Evolutionary conservation across 805 yeast genomes (phyloP), one percentile per base, ranked within the genome.

Genomic region (Nakazawaea ernobii): DNA sequence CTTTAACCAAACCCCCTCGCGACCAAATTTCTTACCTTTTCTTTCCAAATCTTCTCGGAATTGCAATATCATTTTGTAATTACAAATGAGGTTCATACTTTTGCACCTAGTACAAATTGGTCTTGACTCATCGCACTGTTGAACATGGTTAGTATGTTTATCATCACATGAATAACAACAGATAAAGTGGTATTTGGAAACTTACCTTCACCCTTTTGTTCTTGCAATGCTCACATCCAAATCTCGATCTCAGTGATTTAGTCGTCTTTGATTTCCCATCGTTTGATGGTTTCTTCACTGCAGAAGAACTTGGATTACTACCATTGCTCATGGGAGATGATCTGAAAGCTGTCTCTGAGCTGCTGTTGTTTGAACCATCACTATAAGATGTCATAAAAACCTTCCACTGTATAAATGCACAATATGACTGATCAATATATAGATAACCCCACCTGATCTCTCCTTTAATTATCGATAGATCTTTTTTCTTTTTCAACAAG

Each of bases 61-160:
- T 39, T 50, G 53, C 39, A 50, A 28, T 9, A 10, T 33, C 14
- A 44, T 30, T 20, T 42, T 36, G 29, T 50, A 50, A 11, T 46
- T 43, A 37, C 53, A 50, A 28, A 28, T 32, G 42, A 45, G 4
- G 7, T 45, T 51, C 28, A 35, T 43, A 28, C 69, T 68, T 43
- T 66, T 50, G 51, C 74, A 69, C 39, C 67, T 67, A 35, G 55
- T 37, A 40, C 74, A 69, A 15, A 52, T 50, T 0, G 73, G 74
- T 45, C 67, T 67, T 26, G 60, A 55, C 52, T 69, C 74, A 50
- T 69, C 73, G 53, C 74, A 69, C 54, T 45, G 17, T 8, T 26
- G 2, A 4, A 28, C 8, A 17, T 9, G 11, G 45, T 42, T 42
- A 42, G 45, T 42, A 42, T 6, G 6, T 30, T 6, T 30, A 30